Evolutionary conservation across 1,284 basidiomycete genomes (phyloP), one percentile per base, ranked within the genome.

Genomic region (Taiwanofungus camphoratus): DNA sequence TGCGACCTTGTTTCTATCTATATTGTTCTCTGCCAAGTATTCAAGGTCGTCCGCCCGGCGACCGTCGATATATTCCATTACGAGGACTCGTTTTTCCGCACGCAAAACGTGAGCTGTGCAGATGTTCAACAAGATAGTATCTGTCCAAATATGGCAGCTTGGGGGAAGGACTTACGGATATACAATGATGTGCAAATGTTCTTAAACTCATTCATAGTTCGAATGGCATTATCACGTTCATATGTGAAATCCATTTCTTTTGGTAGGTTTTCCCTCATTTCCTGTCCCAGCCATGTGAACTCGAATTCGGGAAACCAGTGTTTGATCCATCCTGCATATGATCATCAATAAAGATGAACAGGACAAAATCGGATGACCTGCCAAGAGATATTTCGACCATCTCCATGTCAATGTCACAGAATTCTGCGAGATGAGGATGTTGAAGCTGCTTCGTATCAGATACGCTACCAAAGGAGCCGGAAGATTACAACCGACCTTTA

Each of bases 161-260:
- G 2, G 12, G 9, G 13, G 20, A 5, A 7, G 2, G 18, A 49
- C 58, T 42, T 29, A 62, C 60, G 96, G 36, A 99, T 87, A 65
- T 97, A 95, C 38, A 99, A 68, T 15, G 91, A 86, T 5, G 91
- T 92, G 37, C 76, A 72, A 37, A 86, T 65, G 38, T 81, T 58
- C 22, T 73, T 66, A 61, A 99, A 99, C 54, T 97, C 88, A 1
- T 73, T 60, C 16, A 62, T 66, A 4, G 89, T 85, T 30, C 83
- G 73, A 27, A 72, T 71, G 2, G 96, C 86, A 61, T 99, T 99
- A 9, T 69, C 65, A 1, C 93, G 92, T 70, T 99, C 96, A 56
- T 94, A 86, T 12, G 79, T 67, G 57, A 96, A 96, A 63, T 96
- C 82, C 88, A 98, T 92, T 66, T 99, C 96, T 53, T 92, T 87